Conservation (phyloP, 768 basidiomycete genomes). For the Phanerochaete carnosa region DNA sequence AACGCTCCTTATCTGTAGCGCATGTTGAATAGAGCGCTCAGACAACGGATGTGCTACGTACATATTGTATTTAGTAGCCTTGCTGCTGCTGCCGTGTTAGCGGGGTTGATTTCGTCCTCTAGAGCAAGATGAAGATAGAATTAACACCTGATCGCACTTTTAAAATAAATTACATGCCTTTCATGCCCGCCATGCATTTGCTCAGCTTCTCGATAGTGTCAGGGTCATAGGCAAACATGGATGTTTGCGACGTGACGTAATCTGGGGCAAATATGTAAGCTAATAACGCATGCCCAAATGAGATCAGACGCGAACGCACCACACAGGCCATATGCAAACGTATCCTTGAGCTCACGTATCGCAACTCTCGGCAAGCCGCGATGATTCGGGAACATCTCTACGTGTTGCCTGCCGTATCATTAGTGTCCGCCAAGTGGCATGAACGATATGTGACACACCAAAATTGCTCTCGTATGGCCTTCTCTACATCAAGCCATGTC, state of each 20-base stretch:
- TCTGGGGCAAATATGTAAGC: background rate
- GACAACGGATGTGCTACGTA: background rate
- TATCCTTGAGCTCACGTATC: conserved; percentile 5
- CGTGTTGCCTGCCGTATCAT: conserved; percentile 15
- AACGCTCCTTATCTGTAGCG: conserved; percentile 29
- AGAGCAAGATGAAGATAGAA: background rate
- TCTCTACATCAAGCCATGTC: background rate
- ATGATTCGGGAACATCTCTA: conserved; percentile 19
- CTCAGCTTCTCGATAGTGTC: background rate
- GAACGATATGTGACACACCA: background rate
- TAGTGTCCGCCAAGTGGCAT: background rate
- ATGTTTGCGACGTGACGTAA: background rate
- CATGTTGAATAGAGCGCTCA: no score
- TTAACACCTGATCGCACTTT: no score
- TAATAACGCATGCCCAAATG: background rate
- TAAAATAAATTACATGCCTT: no score
- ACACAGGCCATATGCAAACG: conserved; percentile 7
- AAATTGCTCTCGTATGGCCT: background rate
- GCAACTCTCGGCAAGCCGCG: background rate
- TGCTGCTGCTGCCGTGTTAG: background rate
- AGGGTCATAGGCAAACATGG: conserved; percentile 13
- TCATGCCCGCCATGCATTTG: background rate
- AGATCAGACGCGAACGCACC: conserved; percentile 11
- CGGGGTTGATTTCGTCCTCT: background rate
- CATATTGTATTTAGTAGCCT: background rate